Base-by-base conservation (phyloP, 148 eudicot genomes). In the Nepenthes mirabilis region DNA sequence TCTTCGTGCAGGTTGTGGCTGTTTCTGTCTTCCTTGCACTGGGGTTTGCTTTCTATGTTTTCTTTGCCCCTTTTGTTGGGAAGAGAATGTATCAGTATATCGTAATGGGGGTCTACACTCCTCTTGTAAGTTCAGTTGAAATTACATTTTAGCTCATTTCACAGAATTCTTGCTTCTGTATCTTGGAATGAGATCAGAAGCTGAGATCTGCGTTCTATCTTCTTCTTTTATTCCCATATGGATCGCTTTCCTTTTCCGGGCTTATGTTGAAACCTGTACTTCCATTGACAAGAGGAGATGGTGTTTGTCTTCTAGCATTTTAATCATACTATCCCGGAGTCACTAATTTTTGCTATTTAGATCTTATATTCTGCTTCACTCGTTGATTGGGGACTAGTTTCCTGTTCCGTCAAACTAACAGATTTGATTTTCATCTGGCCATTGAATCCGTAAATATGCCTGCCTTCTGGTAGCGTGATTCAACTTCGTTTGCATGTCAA, bases 11-110 rank as follows among this genome's bases (percentile, higher is more conserved):
- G 97, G 93, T 91, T 61, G 97, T 87, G 43, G 95, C 93, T 47
- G 95, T 87, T 60, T 83, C 93, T 64, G 95, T 91, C 10, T 91
- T 91, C 72, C 50, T 91, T 70, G 97, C 97, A 72, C 58, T 91
- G 83, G 97, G 91, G 47, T 87, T 91, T 81, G 95, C 95, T 65
- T 91, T 81, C 63, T 91, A 85, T 80, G 97, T 91, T 1, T 91
- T 91, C 77, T 83, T 91, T 80, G 93, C 90, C 12, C 97, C 97
- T 57, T 91, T 91, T 91, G 90, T 91, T 57, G 97, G 95, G 55
- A 88, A 72, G 70, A 77, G 75, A 72, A 64, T 85, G 59, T 81
- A 75, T 66, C 94, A 88, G 78, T 88, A 83, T 56, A 83, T 85
- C 48, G 80, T 78, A 40, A 83, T 87, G 82, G 97, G 95, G 66